Percentiles rank a stretch among this genome's conserved stretches.
These are phyloP conservation scores for Lanmaoa pseudosensibilis DNA, from an alignment of 768 basidiomycete genomes.

Conservation along the genomic window DNA sequence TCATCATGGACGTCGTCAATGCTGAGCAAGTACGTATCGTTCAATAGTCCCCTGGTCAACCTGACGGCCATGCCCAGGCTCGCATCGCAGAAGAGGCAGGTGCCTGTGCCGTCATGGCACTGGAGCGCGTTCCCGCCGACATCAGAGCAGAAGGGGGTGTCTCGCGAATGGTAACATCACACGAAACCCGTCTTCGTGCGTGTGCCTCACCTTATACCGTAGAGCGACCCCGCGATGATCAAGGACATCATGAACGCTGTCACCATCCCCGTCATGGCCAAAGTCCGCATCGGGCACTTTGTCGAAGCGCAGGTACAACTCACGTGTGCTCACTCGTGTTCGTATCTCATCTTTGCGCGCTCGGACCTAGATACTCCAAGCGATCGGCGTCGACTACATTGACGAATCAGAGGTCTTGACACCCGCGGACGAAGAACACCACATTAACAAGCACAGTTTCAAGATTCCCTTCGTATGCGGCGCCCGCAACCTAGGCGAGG, in stretches of 20 bases:
- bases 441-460: slow-evolving; percentile 95
- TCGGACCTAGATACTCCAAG: slow-evolving; percentile 76
- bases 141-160: slow-evolving; percentile 92
- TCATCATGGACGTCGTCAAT: slow-evolving; percentile 95
- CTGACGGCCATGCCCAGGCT: slow-evolving; percentile 50
- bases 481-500: slow-evolving; percentile 92
- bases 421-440: slow-evolving; percentile 92
- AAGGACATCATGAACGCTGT: slow-evolving; percentile 94
- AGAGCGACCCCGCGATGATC: slow-evolving; percentile 96
- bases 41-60: background rate
- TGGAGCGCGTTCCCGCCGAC: slow-evolving; percentile 93
- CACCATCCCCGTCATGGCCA: slow-evolving; percentile 96
- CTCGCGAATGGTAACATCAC: slow-evolving; percentile 80
- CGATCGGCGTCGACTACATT: slow-evolving; percentile 93
- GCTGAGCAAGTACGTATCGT: slow-evolving; percentile 51
- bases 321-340: no score
- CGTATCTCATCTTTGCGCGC: background rate
- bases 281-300: slow-evolving; percentile 95
- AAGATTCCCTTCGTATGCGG: slow-evolving; percentile 97
- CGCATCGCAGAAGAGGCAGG: slow-evolving; percentile 97
- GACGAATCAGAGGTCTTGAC: slow-evolving; percentile 95
- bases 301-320: slow-evolving; percentile 85
- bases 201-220: background rate
- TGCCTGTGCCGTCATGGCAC: slow-evolving; percentile 97
- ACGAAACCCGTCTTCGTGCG: background rate